Evolutionary conservation across 768 basidiomycete genomes (phyloP).

Genomic region (Naganishia vishniacii): DNA sequence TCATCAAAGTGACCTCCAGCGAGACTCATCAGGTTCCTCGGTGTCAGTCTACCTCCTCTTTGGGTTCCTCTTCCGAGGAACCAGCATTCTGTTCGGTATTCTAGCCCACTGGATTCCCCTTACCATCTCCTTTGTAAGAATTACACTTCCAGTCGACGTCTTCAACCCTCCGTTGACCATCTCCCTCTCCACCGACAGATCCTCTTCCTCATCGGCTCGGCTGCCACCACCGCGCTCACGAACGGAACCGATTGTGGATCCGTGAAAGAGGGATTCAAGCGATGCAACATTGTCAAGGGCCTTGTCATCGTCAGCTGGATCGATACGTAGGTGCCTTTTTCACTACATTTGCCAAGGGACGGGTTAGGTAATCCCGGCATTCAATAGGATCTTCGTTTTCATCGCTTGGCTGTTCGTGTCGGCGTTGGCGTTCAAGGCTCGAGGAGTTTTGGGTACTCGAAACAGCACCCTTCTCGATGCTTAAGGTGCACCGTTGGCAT

Average conservation of each 20-base stretch:
- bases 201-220: conserved; percentile 46
- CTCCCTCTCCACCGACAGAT: no score
- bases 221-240: conserved; percentile 46
- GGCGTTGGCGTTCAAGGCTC: conserved; percentile 38
- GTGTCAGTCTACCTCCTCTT: conserved; percentile 39
- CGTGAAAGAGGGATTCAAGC: conserved; percentile 32
- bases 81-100: conserved; percentile 43
- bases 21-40: not conserved
- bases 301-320: conserved; percentile 47
- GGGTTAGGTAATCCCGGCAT: conserved; percentile 28
- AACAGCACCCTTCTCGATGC: conserved; percentile 20
- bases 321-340: conserved; percentile 37
- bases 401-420: conserved; percentile 39
- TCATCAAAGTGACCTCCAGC: not conserved
- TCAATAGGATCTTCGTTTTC: conserved; percentile 46
- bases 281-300: conserved; percentile 48
- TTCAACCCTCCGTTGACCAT: not conserved
- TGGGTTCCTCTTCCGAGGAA: conserved; percentile 41
- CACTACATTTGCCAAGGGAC: not conserved
- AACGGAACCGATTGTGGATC: conserved; percentile 42
- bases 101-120: conserved; percentile 42
- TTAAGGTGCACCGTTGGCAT: not conserved
- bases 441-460: conserved; percentile 35
- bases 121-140: conserved; percentile 44
- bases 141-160: not conserved